Evolutionary conservation across 306 rosid species (phyloP), one percentile per base, ranked within the genome.

Genomic region (Citrullus mucosospermus): DNA sequence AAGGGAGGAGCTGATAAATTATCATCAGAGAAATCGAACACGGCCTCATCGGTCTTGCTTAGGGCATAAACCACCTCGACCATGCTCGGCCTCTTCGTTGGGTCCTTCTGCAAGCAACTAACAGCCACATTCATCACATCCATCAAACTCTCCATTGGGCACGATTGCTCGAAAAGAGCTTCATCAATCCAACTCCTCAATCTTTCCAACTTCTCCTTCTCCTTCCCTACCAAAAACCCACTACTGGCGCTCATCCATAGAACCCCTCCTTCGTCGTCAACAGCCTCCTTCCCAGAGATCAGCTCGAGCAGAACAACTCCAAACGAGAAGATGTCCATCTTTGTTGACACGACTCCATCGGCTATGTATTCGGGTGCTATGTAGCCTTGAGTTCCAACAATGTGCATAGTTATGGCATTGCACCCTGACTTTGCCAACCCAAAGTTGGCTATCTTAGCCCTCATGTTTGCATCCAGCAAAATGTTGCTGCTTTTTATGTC

Each of bases 341-440:
- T 95, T 0, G 97, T 88, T 0, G 99, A 92, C 32, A 95, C 97
- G 11, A 91, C 85, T 6, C 97, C 97, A 20, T 95, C 99, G 0
- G 89, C 85, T 1, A 92, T 79, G 83, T 95, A 95, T 46, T 95
- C 98, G 0, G 98, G 98, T 18, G 98, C 90, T 59, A 95, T 95
- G 57, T 95, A 95, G 46, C 98, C 98, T 81, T 92, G 98, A 58
- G 98, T 92, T 20, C 97, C 98, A 18, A 95, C 97, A 30, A 95
- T 92, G 85, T 92, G 98, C 97, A 91, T 95, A 8, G 98, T 95
- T 17, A 95, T 95, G 76, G 97, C 98, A 38, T 95, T 95, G 83
- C 88, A 86, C 68, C 97, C 98, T 0, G 92, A 87, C 75, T 95
- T 95, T 8, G 98, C 98, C 0, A 92, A 82, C 4, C 98, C 97